Conservation (phyloP, 768 basidiomycete genomes). For the Rhodotorula paludigena region DNA sequence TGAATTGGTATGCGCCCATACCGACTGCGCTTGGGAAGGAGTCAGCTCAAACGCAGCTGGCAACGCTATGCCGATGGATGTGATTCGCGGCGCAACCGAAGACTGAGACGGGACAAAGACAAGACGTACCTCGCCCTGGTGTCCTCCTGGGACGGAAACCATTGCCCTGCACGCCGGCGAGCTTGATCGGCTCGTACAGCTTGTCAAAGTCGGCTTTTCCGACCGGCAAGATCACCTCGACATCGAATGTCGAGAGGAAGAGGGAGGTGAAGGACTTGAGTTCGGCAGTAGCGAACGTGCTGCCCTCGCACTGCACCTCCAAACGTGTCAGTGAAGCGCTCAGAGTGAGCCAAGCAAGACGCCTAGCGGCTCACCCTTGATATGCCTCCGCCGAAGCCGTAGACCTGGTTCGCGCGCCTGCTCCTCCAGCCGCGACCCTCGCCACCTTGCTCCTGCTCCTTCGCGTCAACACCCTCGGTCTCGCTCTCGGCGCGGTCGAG, state of each 20-base stretch:
- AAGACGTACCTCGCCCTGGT: slow-evolving; percentile 2
- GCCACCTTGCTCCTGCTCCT: too few species aligned
- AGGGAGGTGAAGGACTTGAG: slow-evolving; percentile 24
- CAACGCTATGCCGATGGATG: too few species aligned
- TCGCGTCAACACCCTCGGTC: neutral
- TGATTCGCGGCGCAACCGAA: neutral
- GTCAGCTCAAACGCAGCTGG: too few species aligned
- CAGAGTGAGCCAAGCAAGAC: too few species aligned
- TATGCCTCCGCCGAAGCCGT: slow-evolving; percentile 38
- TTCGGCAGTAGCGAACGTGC: slow-evolving; percentile 27
- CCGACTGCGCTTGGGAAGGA: slow-evolving; percentile 14
- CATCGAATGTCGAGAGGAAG: slow-evolving; percentile 19
- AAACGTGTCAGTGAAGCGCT: neutral
- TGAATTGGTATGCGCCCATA: slow-evolving; percentile 20
- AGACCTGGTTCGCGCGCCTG: slow-evolving; percentile 13
- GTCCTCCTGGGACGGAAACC: slow-evolving; percentile 8
- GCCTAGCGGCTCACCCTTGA: slow-evolving; percentile 31
- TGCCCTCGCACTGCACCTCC: slow-evolving; percentile 35
- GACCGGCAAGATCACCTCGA: neutral
- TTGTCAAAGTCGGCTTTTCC: neutral
- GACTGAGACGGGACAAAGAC: neutral
- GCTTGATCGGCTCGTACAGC: neutral
- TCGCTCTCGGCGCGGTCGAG: neutral
- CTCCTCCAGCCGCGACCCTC: neutral
- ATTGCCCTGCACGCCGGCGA: neutral